Evolutionary conservation across 805 yeast species (phyloP).

Genomic region (Starmerella stellata): DNA sequence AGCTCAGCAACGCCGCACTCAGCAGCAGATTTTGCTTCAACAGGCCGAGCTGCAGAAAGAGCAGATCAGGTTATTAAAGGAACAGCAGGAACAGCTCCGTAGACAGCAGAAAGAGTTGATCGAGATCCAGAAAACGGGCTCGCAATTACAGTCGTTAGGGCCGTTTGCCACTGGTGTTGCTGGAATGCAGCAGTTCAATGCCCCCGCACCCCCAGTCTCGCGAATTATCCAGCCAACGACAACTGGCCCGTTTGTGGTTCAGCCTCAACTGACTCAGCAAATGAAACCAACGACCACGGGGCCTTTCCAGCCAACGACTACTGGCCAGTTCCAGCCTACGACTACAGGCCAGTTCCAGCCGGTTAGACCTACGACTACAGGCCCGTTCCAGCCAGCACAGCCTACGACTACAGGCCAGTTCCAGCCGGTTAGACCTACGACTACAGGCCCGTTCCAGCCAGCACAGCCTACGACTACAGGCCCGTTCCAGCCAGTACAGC

Average conservation of each 20-base stretch:
- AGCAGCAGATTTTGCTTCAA: constrained; percentile 20
- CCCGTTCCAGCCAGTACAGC: constrained; percentile 17
- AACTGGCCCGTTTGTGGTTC: constrained; percentile 5
- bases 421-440: too few relatives aligned
- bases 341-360: constrained; percentile 5
- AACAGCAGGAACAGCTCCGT: constrained; percentile 19
- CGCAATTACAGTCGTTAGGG: constrained; percentile 18
- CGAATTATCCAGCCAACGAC: constrained; percentile 4
- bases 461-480: constrained; percentile 15
- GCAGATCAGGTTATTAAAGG: constrained; percentile 18
- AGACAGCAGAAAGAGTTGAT: constrained; percentile 17
- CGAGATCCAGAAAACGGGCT: constrained; percentile 22
- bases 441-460: too few relatives aligned
- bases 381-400: constrained; percentile 4
- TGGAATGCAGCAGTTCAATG: constrained; percentile 20
- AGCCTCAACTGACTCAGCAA: background rate
- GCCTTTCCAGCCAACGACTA: constrained; percentile 7
- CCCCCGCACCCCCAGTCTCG: too few relatives aligned
- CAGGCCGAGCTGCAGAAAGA: constrained; percentile 21
- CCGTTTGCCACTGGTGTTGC: constrained; percentile 28
- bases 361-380: constrained; percentile 6
- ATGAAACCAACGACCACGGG: constrained; percentile 11
- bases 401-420: constrained; percentile 8
- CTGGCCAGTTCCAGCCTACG: constrained; percentile 19
- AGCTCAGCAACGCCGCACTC: constrained; percentile 21